A percentile compares a stretch with the other conserved stretches of the same genome.
Evolutionary conservation across 192 early-diverging fungal species (phyloP).

Genomic region (Coemansia sp.): DNA sequence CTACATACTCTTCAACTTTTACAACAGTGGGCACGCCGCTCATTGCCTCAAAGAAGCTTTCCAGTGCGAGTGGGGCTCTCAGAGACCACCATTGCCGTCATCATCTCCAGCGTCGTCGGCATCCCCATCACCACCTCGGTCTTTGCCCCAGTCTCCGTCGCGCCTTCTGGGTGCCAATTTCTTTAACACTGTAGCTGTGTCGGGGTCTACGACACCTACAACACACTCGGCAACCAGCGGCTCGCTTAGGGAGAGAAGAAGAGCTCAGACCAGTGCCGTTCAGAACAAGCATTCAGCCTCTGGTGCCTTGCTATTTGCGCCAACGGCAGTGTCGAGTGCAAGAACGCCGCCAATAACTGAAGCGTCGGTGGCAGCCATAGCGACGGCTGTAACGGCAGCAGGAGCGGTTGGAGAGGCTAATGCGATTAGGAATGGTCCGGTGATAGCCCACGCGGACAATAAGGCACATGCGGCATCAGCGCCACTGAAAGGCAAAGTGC

Average conservation of each 20-base stretch:
- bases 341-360: conserved; percentile 1
- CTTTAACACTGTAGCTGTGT: conserved; percentile 20
- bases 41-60: neutral
- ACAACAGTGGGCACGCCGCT: conserved; percentile 28
- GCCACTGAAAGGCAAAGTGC: conserved; percentile 24
- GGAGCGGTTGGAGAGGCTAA: neutral
- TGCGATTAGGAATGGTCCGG: conserved; percentile 6
- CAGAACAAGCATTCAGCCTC: neutral
- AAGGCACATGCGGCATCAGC: conserved; percentile 8
- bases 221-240: neutral
- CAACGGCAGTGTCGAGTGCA: neutral
- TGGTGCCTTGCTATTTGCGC: conserved; percentile 1
- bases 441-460: neutral
- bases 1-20: conserved; percentile 46
- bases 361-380: neutral
- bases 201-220: conserved; percentile 5
- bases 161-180: conserved; percentile 1
- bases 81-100: neutral
- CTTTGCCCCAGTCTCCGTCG: neutral
- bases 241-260: neutral
- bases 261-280: neutral
- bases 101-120: neutral
- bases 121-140: neutral
- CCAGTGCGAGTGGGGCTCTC: neutral
- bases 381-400: neutral